These are phyloP conservation scores for Pistacia integerrima DNA, from an alignment of 345 rosid species.

Conservation along the genomic window DNA sequence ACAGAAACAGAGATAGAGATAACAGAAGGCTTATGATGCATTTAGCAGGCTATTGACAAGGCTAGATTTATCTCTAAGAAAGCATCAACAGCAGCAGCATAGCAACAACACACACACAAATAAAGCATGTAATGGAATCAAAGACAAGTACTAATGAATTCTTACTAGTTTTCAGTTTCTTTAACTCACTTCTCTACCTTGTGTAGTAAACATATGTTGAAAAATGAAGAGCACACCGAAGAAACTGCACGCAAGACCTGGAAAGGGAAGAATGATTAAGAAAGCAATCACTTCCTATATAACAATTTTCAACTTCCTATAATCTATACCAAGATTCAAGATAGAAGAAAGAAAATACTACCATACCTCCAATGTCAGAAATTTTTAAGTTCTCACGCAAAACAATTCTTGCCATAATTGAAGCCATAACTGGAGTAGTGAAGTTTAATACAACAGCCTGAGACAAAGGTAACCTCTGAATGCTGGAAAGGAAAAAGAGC, in stretches of 20 bases:
- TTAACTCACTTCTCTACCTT: conserved; percentile 96
- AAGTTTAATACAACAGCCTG: conserved; percentile 77
- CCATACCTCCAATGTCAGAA: conserved; percentile 72
- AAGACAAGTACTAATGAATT: not conserved
- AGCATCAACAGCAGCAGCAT: not conserved
- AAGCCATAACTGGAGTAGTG: conserved; percentile 77
- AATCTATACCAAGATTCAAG: conserved; percentile 12
- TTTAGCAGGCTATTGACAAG: not conserved
- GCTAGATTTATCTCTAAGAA: not conserved
- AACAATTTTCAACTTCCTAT: conserved; percentile 5
- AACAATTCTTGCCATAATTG: conserved; percentile 70
- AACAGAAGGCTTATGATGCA: not conserved
- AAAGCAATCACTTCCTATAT: conserved; percentile 22
- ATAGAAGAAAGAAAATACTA: conserved; percentile 11
- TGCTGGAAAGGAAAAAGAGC: conserved; percentile 53
- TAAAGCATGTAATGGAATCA: not conserved
- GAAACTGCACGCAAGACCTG: conserved; percentile 94
- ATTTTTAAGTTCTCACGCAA: conserved; percentile 76
- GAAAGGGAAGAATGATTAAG: conserved; percentile 27
- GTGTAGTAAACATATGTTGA: conserved; percentile 63
- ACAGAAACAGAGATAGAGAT: not conserved
- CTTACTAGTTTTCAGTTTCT: conserved; percentile 22
- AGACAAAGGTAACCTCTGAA: conserved; percentile 76
- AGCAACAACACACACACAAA: not conserved
- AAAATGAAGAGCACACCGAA: conserved; percentile 82